phyloP scores from a whole-genome alignment of 225 moss, liverwort and hornwort species.

The Physcomitrellopsis africana region DNA sequence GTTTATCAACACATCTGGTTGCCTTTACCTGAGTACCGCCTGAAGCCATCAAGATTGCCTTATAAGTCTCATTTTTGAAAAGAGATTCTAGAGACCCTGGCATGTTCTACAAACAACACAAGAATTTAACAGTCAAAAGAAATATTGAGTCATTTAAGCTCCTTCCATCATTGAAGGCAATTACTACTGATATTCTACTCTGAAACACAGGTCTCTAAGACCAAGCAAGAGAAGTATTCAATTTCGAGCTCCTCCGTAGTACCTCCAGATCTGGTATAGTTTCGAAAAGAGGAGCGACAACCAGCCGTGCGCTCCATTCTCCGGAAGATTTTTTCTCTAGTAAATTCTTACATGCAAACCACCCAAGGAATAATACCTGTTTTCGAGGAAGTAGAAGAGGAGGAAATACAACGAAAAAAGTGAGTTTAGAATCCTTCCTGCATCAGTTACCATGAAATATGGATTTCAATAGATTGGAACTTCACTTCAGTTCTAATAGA shows the following conservation, averaged over 20 bases:
- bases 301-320: constrained; percentile 77
- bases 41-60: constrained; percentile 73
- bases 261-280: constrained; percentile 99
- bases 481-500: background rate
- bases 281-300: constrained; percentile 94
- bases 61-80: constrained; percentile 69
- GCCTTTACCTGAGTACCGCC: constrained; percentile 85
- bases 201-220: background rate
- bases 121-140: constrained; percentile 15
- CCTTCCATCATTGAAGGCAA: constrained; percentile 10
- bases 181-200: background rate
- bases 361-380: constrained; percentile 93
- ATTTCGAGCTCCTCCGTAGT: constrained; percentile 20
- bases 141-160: constrained; percentile 2
- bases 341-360: constrained; percentile 81
- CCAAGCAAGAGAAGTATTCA: background rate
- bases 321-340: constrained; percentile 67
- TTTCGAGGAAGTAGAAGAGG: constrained; percentile 30
- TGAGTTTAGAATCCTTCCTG: background rate
- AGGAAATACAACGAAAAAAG: constrained; percentile 14
- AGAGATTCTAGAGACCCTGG: constrained; percentile 77
- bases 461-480: background rate
- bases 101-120: constrained; percentile 73
- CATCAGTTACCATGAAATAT: background rate
- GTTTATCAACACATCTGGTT: constrained; percentile 6